phyloP scores from a whole-genome alignment of 495 filamentous ascomycete species.

The Lasiosphaeria miniovina region DNA sequence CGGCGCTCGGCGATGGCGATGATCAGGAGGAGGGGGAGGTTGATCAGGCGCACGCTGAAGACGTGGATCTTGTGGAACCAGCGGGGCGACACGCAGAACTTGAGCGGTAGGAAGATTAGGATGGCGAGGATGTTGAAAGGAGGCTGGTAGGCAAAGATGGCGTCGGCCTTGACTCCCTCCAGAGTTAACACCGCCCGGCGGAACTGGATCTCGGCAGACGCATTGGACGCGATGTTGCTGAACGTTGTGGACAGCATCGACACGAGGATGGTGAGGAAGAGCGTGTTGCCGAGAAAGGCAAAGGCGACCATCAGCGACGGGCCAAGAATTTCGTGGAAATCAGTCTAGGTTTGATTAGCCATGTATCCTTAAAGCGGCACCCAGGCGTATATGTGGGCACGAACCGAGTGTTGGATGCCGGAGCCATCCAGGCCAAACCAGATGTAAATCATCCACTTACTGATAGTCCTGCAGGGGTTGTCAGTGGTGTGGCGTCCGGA shows the following conservation, averaged over 20 bases:
- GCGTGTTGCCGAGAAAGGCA: slow-evolving; percentile 70
- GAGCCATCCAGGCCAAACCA: slow-evolving; percentile 77
- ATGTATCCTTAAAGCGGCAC: neutral
- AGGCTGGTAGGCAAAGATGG: slow-evolving; percentile 69
- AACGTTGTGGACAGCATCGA: slow-evolving; percentile 74
- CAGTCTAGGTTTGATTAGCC: slow-evolving; percentile 30
- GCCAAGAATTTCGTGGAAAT: slow-evolving; percentile 65
- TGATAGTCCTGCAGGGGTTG: slow-evolving; percentile 49
- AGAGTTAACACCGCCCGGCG: slow-evolving; percentile 69
- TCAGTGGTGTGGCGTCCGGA: slow-evolving; percentile 16
- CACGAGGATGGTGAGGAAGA: slow-evolving; percentile 73
- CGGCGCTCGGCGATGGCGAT: slow-evolving; percentile 59
- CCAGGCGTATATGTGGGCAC: slow-evolving; percentile 4
- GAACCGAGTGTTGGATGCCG: slow-evolving; percentile 60
- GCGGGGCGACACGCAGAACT: slow-evolving; percentile 59
- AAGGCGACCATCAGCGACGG: slow-evolving; percentile 69
- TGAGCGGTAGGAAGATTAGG: slow-evolving; percentile 60
- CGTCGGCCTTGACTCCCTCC: slow-evolving; percentile 71
- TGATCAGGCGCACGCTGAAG: slow-evolving; percentile 58
- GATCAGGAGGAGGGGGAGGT: slow-evolving; percentile 60
- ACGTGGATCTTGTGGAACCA: slow-evolving; percentile 81
- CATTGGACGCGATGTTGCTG: slow-evolving; percentile 60
- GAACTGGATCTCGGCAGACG: slow-evolving; percentile 68
- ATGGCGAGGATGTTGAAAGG: slow-evolving; percentile 72
- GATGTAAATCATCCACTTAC: slow-evolving; percentile 79